phyloP scores from a whole-genome alignment of 1,284 basidiomycete species.

The Moesziomyces sp. region DNA sequence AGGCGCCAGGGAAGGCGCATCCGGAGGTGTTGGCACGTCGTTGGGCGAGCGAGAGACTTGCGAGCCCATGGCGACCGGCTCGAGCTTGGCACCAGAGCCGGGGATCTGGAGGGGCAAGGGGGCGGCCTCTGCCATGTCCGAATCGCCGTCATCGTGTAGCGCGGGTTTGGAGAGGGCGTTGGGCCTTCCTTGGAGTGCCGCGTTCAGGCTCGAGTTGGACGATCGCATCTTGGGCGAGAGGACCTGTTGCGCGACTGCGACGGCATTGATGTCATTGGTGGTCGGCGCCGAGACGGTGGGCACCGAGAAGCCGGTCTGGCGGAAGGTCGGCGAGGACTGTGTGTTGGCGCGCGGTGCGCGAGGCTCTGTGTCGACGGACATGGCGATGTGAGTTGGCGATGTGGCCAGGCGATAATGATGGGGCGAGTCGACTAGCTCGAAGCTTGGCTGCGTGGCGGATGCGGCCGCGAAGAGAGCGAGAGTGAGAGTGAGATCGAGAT shows the following conservation, averaged over 20 bases:
- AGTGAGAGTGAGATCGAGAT: background rate
- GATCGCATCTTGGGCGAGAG: slow-evolving; percentile 34
- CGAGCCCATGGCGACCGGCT: slow-evolving; percentile 19
- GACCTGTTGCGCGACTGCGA: slow-evolving; percentile 20
- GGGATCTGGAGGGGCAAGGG: slow-evolving; percentile 52
- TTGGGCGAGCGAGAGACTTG: slow-evolving; percentile 54
- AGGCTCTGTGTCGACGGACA: slow-evolving; percentile 49
- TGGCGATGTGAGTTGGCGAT: slow-evolving; percentile 6
- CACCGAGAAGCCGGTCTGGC: slow-evolving; percentile 52
- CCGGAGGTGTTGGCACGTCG: slow-evolving; percentile 63
- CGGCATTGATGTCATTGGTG: slow-evolving; percentile 40
- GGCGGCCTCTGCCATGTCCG: slow-evolving; percentile 53
- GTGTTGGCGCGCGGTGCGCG: slow-evolving; percentile 34
- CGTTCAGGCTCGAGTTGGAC: slow-evolving; percentile 47
- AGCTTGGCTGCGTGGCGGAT: too few relatives aligned
- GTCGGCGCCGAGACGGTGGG: slow-evolving; percentile 41
- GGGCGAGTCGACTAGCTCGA: too few relatives aligned
- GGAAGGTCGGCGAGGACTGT: slow-evolving; percentile 49
- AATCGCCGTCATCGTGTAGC: slow-evolving; percentile 40
- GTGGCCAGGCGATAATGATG: background rate
- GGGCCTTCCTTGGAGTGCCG: slow-evolving; percentile 20
- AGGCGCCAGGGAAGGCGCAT: slow-evolving; percentile 38
- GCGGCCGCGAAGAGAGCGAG: too few relatives aligned
- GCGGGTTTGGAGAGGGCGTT: slow-evolving; percentile 6
- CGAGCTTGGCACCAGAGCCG: slow-evolving; percentile 23